Evolutionary conservation across 2,329 filamentous ascomycete genomes (phyloP), one percentile per base, ranked within the genome.

Genomic region (Sclerotinia sclerotiorum): DNA sequence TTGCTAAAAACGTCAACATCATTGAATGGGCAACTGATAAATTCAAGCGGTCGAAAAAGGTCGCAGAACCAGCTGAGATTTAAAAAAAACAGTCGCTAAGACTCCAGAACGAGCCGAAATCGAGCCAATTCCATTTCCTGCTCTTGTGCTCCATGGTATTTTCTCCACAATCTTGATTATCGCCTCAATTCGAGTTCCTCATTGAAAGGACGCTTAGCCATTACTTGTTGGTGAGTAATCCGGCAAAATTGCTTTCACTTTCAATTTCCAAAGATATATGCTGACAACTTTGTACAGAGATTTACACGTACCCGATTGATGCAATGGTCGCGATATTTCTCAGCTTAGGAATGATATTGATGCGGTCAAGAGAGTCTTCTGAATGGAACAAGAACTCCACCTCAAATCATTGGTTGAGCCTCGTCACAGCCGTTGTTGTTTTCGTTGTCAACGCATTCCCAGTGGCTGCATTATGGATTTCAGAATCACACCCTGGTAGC

Each of bases 1-100:
- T 77, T 65, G 80, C 83, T 4, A 79, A 80, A 48, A 83, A 85
- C 76, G 83, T 85, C 69, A 83, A 63, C 57, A 54, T 63, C 11
- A 68, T 55, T 8, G 39, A 68, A 63, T 55, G 81, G 21, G 71
- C 75, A 13, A 75, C 74, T 56, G 75, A 76, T 39, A 71, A 71
- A 64, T n/a, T 67, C 48, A 55, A 56, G 42, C 44, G 29, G 61
- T 55, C 60, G 15, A 3, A n/a, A n/a, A n/a, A n/a, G n/a, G n/a
- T n/a, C 29, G 3, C 72, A 74, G 74, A 71, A 69, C 68, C 75
- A 56, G 70, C 72, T n/a, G n/a, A n/a, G n/a, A n/a, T n/a, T n/a
- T n/a, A n/a, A n/a, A n/a, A n/a, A n/a, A 35, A 35, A 1, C 1
- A 10, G 35, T 70, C 80, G 5, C 73, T 80, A 21, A 68, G 75